phyloP scores from a whole-genome alignment of 805 yeast genomes.

The Kodamaea kaohsiungensis region DNA sequence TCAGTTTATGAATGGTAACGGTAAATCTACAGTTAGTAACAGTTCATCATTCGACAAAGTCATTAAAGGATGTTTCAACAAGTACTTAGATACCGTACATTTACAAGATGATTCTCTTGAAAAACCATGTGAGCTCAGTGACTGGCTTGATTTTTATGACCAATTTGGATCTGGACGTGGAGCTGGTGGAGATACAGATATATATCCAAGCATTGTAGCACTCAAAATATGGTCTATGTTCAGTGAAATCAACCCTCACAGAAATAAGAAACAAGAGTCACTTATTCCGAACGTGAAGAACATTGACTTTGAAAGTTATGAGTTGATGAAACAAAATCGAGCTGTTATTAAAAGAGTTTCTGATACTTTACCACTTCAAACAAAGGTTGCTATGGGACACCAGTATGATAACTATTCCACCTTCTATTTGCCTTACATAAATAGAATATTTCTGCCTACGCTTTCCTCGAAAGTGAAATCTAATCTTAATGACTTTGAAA shows the following conservation, averaged over 20 bases:
- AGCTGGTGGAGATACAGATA: slow-evolving; percentile 44
- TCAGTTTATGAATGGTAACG: slow-evolving; percentile 42
- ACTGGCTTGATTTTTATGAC: slow-evolving; percentile 79
- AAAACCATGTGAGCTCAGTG: slow-evolving; percentile 63
- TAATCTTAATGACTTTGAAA: slow-evolving; percentile 30
- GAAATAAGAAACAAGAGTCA: slow-evolving; percentile 12
- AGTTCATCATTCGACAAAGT: slow-evolving; percentile 60
- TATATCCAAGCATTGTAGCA: slow-evolving; percentile 59
- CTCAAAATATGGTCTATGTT: slow-evolving; percentile 65
- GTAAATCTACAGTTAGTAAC: slow-evolving; percentile 35
- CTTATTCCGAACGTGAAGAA: slow-evolving; percentile 34
- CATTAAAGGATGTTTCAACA: slow-evolving; percentile 68
- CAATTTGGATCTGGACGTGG: slow-evolving; percentile 30
- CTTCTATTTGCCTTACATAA: slow-evolving; percentile 36
- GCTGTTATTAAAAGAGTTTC: slow-evolving; percentile 33
- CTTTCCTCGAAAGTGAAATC: slow-evolving; percentile 23
- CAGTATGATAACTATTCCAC: slow-evolving; percentile 25
- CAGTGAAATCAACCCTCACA: slow-evolving; percentile 52
- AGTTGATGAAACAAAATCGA: slow-evolving; percentile 31
- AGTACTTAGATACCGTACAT: slow-evolving; percentile 60
- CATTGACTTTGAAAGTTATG: slow-evolving; percentile 42
- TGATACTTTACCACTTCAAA: slow-evolving; percentile 28
- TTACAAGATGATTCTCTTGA: slow-evolving; percentile 59
- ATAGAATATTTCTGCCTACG: slow-evolving; percentile 33
- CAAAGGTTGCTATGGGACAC: slow-evolving; percentile 31